Evolutionary conservation across 805 yeast genomes (phyloP), one percentile per base, ranked within the genome.

Genomic region (Starmera dryadoides): DNA sequence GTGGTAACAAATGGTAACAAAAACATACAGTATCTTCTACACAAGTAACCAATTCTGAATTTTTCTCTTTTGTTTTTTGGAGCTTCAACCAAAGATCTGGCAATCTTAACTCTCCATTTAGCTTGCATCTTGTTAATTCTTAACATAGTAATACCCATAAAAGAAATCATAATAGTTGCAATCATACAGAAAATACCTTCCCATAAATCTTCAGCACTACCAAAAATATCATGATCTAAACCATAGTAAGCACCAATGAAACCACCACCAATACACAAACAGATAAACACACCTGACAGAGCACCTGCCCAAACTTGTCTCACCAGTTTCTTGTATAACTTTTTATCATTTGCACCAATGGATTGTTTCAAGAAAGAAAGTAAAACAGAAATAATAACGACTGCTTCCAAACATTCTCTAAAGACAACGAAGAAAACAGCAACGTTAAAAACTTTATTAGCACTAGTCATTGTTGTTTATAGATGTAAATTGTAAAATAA

Each of bases 71-170:
- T 72, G 12, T 59, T 60, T 34, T 62, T 57, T 39, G 85, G 86
- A 19, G 64, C 55, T 48, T 78, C 80, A 38, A 87, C 65, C 43
- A 89, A 66, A 9, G 96, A 91, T 56, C 68, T 74, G 22, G 97
- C 96, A 58, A 91, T 85, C 68, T 91, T 91, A 49, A 88, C 73
- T 70, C 96, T 79, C 98, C 98, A 91, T 68, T 91, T 91, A 50
- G 79, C 91, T 67, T 87, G 88, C 95, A 89, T 86, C 71, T 89
- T 88, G 71, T 89, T 89, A 62, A 91, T 74, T 65, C 98, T 79
- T 57, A 91, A 75, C 96, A 91, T 86, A 42, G 97, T 95, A 55
- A 91, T 75, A 61, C 98, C 98, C 97, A 91, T 89, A 52, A 83
- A 52, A 11, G 96, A 77, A 57, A 91, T 91, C 77, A 91, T 77